Base-by-base conservation (phyloP, 164 flowering plant genomes). In the Euptelea pleiosperma region DNA sequence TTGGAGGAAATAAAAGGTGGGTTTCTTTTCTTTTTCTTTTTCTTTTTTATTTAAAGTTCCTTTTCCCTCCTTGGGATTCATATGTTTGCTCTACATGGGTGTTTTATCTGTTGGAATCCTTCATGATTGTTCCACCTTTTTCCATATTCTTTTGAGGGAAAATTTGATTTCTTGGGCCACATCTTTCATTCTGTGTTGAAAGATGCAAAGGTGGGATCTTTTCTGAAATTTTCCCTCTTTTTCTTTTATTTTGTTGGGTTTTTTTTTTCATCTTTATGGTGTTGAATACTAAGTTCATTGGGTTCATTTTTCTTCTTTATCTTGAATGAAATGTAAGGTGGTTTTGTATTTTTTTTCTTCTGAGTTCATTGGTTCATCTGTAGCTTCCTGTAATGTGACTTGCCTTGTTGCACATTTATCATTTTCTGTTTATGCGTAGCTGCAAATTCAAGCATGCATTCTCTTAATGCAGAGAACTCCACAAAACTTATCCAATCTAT, bases 1-100 rank as follows among this genome's bases (percentile, higher is more conserved):
- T 53, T 86, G 51, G 98, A 86, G 57, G 96, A 87, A 80, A 81
- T 89, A 3, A 92, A 82, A 82, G 98, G 98, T 92, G 58, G 40
- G 67, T 41, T 24, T 43, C 75, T 75, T 65, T 82, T 81, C 31
- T 37, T 72, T 10, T 77, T 73, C 53, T 82, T 75, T 48, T 75
- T 82, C 0, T 70, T 82, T 9, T 79, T 72, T 68, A 78, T 84
- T 86, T 70, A 80, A 18, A 85, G 76, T 63, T 82, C 75, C 22
- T 16, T 24, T 25, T n/a, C n/a, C n/a, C n/a, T n/a, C n/a, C n/a
- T n/a, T n/a, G n/a, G n/a, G n/a, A n/a, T n/a, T n/a, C n/a, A n/a
- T n/a, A n/a, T n/a, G n/a, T n/a, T n/a, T n/a, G n/a, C n/a, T n/a
- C n/a, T n/a, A n/a, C n/a, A n/a, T n/a, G n/a, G n/a, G n/a, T n/a